phyloP scores from a whole-genome alignment of 331 rosid genomes.

The Malus hybrid region DNA sequence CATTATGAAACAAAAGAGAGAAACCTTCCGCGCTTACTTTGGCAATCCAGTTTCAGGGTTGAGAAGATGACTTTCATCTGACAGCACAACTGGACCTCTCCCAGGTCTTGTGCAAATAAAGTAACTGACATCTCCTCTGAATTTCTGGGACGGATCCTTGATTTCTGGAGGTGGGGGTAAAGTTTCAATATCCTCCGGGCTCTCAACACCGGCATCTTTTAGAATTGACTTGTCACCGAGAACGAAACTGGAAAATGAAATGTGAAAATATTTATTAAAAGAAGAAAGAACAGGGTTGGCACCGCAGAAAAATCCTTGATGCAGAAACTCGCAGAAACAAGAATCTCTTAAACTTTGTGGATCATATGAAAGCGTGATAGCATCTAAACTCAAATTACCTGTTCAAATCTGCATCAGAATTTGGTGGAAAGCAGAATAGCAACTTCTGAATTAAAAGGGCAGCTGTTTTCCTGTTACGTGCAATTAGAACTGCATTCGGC shows the following conservation, averaged over 20 bases:
- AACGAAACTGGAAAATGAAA: slow-evolving; percentile 51
- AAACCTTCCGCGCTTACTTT: slow-evolving; percentile 28
- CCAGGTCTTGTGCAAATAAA: slow-evolving; percentile 96
- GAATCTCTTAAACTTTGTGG: background rate
- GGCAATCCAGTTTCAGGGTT: slow-evolving; percentile 75
- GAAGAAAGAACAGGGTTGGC: background rate
- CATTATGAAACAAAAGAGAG: background rate
- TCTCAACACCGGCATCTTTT: slow-evolving; percentile 65
- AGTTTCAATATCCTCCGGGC: slow-evolving; percentile 49
- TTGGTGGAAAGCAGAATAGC: slow-evolving; percentile 89
- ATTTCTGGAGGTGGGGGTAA: slow-evolving; percentile 73
- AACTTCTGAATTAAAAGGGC: slow-evolving; percentile 74
- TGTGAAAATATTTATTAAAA: background rate
- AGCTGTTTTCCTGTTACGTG: slow-evolving; percentile 79
- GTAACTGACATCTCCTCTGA: slow-evolving; percentile 75
- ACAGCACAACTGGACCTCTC: slow-evolving; percentile 77
- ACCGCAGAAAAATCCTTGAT: background rate
- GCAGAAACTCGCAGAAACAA: background rate
- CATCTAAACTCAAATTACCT: slow-evolving; percentile 38
- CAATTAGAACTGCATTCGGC: slow-evolving; percentile 87
- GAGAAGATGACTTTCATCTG: slow-evolving; percentile 70
- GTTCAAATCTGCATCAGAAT: slow-evolving; percentile 54
- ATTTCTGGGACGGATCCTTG: slow-evolving; percentile 65
- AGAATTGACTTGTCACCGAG: slow-evolving; percentile 82
- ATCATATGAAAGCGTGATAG: background rate